Percentiles rank a stretch among this genome's conserved stretches.
phyloP scores from a whole-genome alignment of 2,329 filamentous ascomycete species.

The Didymella exigua region DNA sequence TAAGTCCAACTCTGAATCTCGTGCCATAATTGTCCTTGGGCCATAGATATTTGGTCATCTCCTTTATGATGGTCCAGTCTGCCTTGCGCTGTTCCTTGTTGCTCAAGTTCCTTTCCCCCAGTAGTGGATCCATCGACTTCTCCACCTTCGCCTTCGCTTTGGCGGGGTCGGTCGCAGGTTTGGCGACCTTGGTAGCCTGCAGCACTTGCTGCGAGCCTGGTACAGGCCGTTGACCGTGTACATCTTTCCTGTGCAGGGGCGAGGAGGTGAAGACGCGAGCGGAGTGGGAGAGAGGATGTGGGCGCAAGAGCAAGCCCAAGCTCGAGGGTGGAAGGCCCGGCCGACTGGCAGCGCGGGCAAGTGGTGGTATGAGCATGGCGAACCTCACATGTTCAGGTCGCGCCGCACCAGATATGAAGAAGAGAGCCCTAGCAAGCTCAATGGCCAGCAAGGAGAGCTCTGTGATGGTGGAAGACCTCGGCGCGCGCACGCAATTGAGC shows the following conservation, averaged over 20 bases:
- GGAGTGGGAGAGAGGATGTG: conserved; percentile 26
- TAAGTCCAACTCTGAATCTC: conserved; percentile 81
- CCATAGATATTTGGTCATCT: conserved; percentile 97
- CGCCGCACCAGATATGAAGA: neutral
- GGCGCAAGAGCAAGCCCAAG: conserved; percentile 26
- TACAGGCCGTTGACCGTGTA: conserved; percentile 38
- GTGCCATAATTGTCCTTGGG: conserved; percentile 85
- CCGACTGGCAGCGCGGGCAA: conserved; percentile 44
- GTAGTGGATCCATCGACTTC: conserved; percentile 52
- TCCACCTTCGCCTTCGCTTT: conserved; percentile 31
- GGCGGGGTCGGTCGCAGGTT: conserved; percentile 24
- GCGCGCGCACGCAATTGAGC: conserved; percentile 10
- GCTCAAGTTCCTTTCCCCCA: conserved; percentile 67
- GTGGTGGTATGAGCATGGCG: conserved; percentile 44
- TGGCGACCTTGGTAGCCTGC: conserved; percentile 26
- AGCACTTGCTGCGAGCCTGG: conserved; percentile 33
- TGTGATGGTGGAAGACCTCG: conserved; percentile 20
- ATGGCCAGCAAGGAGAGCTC: conserved; percentile 9
- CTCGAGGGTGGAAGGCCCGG: conserved; percentile 29
- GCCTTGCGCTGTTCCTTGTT: conserved; percentile 91
- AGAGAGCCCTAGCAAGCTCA: conserved; percentile 10
- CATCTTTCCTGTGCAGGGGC: conserved; percentile 53
- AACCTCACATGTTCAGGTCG: conserved; percentile 31
- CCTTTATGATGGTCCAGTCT: conserved; percentile 98
- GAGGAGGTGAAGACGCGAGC: conserved; percentile 53